A percentile compares a stretch with the other conserved stretches of the same genome.
phyloP scores from a whole-genome alignment of 225 moss, liverwort and hornwort genomes.

The Bryum argenteum region DNA sequence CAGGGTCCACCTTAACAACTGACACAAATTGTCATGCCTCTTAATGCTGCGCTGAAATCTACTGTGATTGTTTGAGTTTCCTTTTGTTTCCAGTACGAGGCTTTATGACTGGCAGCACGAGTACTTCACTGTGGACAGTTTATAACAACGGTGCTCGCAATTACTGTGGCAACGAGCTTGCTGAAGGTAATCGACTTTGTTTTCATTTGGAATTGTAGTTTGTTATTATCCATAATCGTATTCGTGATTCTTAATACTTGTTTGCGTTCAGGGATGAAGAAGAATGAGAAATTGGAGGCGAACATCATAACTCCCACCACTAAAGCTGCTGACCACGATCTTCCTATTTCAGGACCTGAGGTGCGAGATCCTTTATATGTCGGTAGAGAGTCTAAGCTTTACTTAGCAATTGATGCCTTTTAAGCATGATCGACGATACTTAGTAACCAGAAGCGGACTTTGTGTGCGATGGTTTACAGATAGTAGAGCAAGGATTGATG shows the following conservation, averaged over 20 bases:
- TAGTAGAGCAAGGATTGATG: conserved; percentile 90
- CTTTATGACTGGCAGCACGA: conserved; percentile 96
- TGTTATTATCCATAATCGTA: neutral
- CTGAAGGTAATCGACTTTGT: conserved; percentile 56
- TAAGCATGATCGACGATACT: neutral
- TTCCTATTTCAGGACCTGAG: conserved; percentile 88
- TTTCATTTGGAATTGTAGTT: neutral
- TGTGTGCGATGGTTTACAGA: conserved; percentile 50
- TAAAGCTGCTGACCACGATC: conserved; percentile 75
- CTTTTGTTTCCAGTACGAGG: conserved; percentile 74
- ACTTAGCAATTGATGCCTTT: neutral
- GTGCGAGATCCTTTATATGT: conserved; percentile 33
- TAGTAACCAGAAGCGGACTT: conserved; percentile 12
- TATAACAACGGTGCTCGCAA: conserved; percentile 80
- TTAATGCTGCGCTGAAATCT: neutral
- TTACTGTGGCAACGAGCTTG: conserved; percentile 89
- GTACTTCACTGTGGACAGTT: conserved; percentile 93
- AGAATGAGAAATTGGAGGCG: conserved; percentile 76
- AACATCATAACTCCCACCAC: conserved; percentile 98
- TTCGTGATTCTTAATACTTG: conserved; percentile 7
- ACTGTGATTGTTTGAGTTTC: neutral
- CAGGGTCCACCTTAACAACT: too few relatives aligned
- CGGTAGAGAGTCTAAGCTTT: neutral
- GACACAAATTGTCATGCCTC: too few relatives aligned
- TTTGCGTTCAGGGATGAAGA: conserved; percentile 71